Percentiles rank a stretch among this genome's conserved stretches.
phyloP scores from a whole-genome alignment of 495 filamentous ascomycete species.

The Tuber brumale region DNA sequence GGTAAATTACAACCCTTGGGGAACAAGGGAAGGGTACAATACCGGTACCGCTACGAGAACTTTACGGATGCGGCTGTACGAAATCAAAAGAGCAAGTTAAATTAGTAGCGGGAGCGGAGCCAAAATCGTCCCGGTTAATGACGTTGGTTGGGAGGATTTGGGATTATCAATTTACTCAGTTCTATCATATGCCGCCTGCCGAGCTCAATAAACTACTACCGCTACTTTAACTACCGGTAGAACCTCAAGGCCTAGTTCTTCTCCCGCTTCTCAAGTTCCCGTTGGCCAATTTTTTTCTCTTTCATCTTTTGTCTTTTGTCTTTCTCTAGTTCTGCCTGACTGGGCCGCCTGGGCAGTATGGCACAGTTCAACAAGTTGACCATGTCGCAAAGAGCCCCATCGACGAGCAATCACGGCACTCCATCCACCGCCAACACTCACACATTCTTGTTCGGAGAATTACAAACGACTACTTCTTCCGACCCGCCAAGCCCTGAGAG shows the following conservation, averaged over 20 bases:
- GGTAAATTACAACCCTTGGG: too few species aligned
- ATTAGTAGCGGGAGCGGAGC: neutral
- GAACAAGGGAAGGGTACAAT: too few species aligned
- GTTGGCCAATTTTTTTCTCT: neutral
- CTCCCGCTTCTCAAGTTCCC: neutral
- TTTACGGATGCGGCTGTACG: too few species aligned
- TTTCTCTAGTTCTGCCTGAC: neutral
- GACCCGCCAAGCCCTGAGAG: neutral
- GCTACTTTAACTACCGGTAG: neutral
- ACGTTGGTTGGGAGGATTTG: neutral
- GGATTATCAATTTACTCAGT: neutral
- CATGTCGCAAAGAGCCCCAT: conserved; percentile 5
- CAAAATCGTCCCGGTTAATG: neutral
- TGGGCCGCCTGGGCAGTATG: neutral
- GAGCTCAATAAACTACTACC: neutral
- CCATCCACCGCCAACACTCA: neutral
- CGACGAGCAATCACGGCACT: neutral
- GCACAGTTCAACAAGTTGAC: neutral
- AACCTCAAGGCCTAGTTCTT: neutral
- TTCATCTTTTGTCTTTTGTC: neutral
- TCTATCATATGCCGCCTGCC: neutral
- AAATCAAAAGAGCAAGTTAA: too few species aligned
- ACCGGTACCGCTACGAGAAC: too few species aligned
- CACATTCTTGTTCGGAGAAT: neutral
- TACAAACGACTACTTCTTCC: neutral